phyloP scores from a whole-genome alignment of 2,329 filamentous ascomycete species.

The Penicillium sp. region DNA sequence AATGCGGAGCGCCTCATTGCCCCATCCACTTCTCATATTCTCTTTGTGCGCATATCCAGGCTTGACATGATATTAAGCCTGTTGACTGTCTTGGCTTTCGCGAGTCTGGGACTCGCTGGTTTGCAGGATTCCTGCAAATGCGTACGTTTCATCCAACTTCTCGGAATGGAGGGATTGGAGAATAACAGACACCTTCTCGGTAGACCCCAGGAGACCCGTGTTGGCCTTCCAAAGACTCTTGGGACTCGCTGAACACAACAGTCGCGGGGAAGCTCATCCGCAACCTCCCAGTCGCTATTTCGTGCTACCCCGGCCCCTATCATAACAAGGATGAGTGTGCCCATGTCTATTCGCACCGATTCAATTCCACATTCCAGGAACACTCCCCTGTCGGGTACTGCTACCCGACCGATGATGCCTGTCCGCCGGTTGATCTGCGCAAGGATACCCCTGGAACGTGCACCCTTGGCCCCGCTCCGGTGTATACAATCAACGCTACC shows the following conservation, averaged over 20 bases:
- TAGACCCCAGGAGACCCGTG: conserved; percentile 27
- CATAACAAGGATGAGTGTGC: conserved; percentile 25
- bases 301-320: conserved; percentile 35
- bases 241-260: conserved; percentile 33
- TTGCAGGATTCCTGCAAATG: background rate
- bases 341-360: conserved; percentile 24
- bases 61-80: background rate
- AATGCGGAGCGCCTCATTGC: background rate
- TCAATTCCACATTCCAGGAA: conserved; percentile 29
- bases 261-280: conserved; percentile 34
- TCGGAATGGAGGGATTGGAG: background rate
- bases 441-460: conserved; percentile 20
- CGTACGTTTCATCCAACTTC: background rate
- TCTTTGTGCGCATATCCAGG: background rate
- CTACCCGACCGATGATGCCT: conserved; percentile 28
- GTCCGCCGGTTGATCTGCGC: conserved; percentile 25
- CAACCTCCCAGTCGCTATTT: conserved; percentile 31
- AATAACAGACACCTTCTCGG: background rate
- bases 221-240: conserved; percentile 32
- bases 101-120: background rate
- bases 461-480: conserved; percentile 26
- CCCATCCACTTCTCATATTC: background rate
- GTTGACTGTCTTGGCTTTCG: background rate
- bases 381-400: conserved; percentile 26
- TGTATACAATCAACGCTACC: conserved; percentile 12